Evolutionary conservation across 2,329 filamentous ascomycete species (phyloP).

Genomic region (Aspergillus udagawae): DNA sequence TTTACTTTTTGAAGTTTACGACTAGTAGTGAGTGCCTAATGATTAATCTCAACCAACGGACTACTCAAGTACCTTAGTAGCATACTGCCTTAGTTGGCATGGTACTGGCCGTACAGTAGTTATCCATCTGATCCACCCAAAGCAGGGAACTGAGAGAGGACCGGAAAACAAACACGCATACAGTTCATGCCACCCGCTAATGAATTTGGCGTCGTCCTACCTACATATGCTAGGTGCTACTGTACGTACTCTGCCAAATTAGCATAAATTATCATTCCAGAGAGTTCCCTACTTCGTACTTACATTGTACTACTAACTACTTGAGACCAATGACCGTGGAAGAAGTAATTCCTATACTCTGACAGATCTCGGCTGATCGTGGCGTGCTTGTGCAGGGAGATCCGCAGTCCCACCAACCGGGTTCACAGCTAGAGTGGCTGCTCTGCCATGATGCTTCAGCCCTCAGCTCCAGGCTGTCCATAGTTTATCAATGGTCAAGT

Average conservation of each 20-base stretch:
- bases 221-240: not conserved
- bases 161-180: not conserved
- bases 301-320: not conserved
- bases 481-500: not conserved
- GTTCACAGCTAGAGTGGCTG: slow-evolving; percentile 12
- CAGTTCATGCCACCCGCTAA: not conserved
- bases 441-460: not conserved
- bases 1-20: too few species aligned
- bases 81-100: too few species aligned
- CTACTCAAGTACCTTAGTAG: too few species aligned
- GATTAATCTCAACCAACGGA: not conserved
- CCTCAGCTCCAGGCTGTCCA: not conserved
- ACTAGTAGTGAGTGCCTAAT: not conserved
- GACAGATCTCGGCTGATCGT: not conserved
- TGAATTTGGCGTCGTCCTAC: not conserved
- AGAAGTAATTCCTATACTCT: not conserved
- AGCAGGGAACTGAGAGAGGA: not conserved
- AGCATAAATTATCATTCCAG: not conserved
- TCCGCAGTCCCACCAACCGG: slow-evolving; percentile 18
- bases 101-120: too few species aligned
- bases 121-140: not conserved
- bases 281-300: not conserved
- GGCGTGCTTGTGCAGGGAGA: slow-evolving; percentile 15
- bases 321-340: not conserved
- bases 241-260: not conserved